Base-by-base conservation (phyloP, 306 rosid species). In the Calophaca sinica region DNA sequence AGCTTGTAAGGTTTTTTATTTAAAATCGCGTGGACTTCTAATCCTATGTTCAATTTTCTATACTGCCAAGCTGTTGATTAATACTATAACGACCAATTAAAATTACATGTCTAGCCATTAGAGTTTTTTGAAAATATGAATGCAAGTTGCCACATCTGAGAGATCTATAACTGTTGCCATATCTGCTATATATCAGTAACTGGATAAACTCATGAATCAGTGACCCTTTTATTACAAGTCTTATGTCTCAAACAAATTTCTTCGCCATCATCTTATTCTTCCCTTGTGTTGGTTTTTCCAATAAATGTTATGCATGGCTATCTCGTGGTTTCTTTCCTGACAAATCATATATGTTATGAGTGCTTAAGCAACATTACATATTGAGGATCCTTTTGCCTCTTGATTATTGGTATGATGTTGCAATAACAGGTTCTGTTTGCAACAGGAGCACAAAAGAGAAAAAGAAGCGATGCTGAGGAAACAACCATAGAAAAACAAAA, bases 361-460 rank as follows among this genome's bases (percentile, higher is more conserved):
- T 57, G 44, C 48, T 65, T 26, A 26, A 79, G 76, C 44, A 67
- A 60, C 62, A 62, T 63, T 51, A 29, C 53, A 41, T 73, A 45
- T 63, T 59, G 36, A 38, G n/a, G 59, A 60, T 66, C 49, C 59
- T 52, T 68, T 54, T 64, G 20, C 64, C 31, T 74, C 65, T 50
- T 53, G 38, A 68, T 35, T 66, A 41, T 50, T 29, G 28, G 3
- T 45, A 36, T 54, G 46, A 68, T 70, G 41, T 33, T 50, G 73
- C 62, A 52, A 9, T 68, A 62, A 32, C 53, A 62, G 45, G 65
- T 66, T 79, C 67, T 64, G 12, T 65, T 78, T 65, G 77, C 74
- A 79, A 60, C 86, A 90, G 97, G 79, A 26, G 36, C 42, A 13
- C 70, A 26, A 28, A 84, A 79, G 89, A 89, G 92, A 80, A 73